Percentiles rank a stretch among this genome's conserved stretches.
Evolutionary conservation across 2,329 filamentous ascomycete species (phyloP).

Genomic region (Penicillium sp.): DNA sequence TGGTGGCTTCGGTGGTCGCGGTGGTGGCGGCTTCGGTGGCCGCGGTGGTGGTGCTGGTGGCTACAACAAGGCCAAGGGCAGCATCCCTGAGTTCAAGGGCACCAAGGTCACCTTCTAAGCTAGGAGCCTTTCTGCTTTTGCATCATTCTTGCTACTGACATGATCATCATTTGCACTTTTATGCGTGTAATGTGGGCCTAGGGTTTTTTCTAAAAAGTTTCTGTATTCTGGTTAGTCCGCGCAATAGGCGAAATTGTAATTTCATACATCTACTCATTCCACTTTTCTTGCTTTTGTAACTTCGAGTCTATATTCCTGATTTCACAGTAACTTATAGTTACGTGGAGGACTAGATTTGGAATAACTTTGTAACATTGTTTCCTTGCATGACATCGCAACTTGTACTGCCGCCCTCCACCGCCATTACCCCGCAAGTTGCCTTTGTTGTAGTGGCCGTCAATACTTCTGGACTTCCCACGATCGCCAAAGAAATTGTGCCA

Average conservation of each 20-base stretch:
- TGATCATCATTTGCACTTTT: constrained; percentile 19
- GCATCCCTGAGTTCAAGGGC: constrained; percentile 71
- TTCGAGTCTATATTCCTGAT: no score
- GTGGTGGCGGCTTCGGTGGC: constrained; percentile 53
- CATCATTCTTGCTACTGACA: constrained; percentile 7
- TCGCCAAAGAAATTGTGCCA: not conserved
- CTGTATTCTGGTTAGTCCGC: constrained; percentile 22
- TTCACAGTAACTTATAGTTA: no score
- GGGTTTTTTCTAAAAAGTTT: constrained; percentile 29
- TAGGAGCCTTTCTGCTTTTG: not conserved
- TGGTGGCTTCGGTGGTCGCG: constrained; percentile 51
- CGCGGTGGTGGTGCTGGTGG: constrained; percentile 49
- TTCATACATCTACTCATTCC: constrained; percentile 19
- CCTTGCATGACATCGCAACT: no score
- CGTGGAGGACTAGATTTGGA: no score
- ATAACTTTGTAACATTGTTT: no score
- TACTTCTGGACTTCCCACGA: not conserved
- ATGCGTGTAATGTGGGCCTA: constrained; percentile 27
- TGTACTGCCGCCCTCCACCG: constrained; percentile 12
- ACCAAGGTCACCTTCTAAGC: constrained; percentile 74
- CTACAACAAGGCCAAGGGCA: constrained; percentile 55
- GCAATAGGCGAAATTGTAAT: constrained; percentile 21
- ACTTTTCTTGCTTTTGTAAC: not conserved
- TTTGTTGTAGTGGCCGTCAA: not conserved
- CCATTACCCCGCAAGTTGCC: constrained; percentile 10